A percentile compares a stretch with the other conserved stretches of the same genome.
Evolutionary conservation across 177 flowering plant species (phyloP).

Genomic region (Tripterygium wilfordii): DNA sequence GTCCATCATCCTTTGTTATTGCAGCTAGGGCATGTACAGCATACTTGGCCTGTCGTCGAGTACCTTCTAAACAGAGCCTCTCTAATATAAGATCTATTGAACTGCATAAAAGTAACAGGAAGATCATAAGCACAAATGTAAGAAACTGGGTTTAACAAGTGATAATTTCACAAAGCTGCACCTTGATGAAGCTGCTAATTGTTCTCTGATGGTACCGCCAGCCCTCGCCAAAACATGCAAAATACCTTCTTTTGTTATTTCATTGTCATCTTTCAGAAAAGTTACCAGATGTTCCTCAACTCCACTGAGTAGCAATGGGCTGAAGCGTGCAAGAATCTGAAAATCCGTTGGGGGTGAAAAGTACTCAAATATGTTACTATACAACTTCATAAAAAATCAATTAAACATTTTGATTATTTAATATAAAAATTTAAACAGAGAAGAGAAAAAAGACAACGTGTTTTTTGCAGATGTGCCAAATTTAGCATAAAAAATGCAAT

Average conservation of each 20-base stretch:
- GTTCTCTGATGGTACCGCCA: slow-evolving; percentile 90
- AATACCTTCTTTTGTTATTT: slow-evolving; percentile 77
- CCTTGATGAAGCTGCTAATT: slow-evolving; percentile 74
- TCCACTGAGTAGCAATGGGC: slow-evolving; percentile 68
- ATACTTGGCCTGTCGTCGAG: slow-evolving; percentile 91
- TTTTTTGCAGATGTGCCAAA: too few relatives aligned
- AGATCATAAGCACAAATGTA: slow-evolving; percentile 2
- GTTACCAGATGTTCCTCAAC: slow-evolving; percentile 64
- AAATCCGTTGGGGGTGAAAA: slow-evolving; percentile 5
- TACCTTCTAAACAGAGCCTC: slow-evolving; percentile 89
- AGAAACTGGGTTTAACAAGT: background rate
- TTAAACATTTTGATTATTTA: too few relatives aligned
- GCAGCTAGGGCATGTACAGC: slow-evolving; percentile 97
- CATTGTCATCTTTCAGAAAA: slow-evolving; percentile 89
- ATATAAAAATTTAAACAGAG: too few relatives aligned
- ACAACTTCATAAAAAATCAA: too few relatives aligned
- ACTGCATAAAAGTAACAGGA: slow-evolving; percentile 38
- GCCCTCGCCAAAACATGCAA: slow-evolving; percentile 87
- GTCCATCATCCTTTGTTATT: slow-evolving; percentile 94
- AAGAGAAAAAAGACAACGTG: too few relatives aligned
- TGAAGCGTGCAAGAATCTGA: slow-evolving; percentile 79
- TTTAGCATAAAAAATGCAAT: too few relatives aligned
- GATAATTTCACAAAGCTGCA: slow-evolving; percentile 12
- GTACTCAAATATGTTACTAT: too few relatives aligned
- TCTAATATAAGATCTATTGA: slow-evolving; percentile 87